Evolutionary conservation across 768 basidiomycete genomes (phyloP), one percentile per base, ranked within the genome.

Genomic region (Termitomyces sp.): DNA sequence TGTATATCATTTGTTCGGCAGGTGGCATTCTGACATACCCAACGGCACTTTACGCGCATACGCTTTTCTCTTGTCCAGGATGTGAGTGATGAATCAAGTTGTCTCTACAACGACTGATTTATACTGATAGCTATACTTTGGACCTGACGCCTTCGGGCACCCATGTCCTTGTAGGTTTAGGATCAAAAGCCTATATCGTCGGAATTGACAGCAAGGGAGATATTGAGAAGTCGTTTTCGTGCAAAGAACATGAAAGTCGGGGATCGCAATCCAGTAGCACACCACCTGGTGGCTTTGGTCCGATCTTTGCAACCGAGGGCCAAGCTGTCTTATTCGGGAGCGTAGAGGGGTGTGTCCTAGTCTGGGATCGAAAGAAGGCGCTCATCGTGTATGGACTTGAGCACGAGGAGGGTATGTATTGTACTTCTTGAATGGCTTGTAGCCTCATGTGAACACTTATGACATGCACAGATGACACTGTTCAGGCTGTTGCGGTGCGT

Each of bases 1-100:
- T 49, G 38, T n/a, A 56, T 50, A 54, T 15, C 30, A 56, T 48
- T 62, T 41, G 55, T 28, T 55, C 3, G 50, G 38, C 31, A 87
- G 85, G 59, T 87, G 87, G 86, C 78, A 83, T 65, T 86, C 82
- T 61, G 81, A 83, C 63, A 71, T 88, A 57, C 84, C 84, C 0
- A 85, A 86, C 60, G 86, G 86, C 28, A 86, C 80, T 12, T 69
- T 85, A 45, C 78, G 81, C 5, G 84, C 81, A 11, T 81, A 81
- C 55, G 72, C 78, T 6, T 85, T 86, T 63, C 71, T 87, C 58
- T 74, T 79, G 66, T 70, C 78, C 44, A 79, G 75, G 68, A 80
- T 88, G 86, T 85, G 60, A 60, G 82, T 70, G 11, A 26, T 26
- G 26, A 40, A 48, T 30, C n/a, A 28, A 42, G 40, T 51, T 17